Conservation (phyloP, 768 basidiomycete genomes). For the Mycena maculata region DNA sequence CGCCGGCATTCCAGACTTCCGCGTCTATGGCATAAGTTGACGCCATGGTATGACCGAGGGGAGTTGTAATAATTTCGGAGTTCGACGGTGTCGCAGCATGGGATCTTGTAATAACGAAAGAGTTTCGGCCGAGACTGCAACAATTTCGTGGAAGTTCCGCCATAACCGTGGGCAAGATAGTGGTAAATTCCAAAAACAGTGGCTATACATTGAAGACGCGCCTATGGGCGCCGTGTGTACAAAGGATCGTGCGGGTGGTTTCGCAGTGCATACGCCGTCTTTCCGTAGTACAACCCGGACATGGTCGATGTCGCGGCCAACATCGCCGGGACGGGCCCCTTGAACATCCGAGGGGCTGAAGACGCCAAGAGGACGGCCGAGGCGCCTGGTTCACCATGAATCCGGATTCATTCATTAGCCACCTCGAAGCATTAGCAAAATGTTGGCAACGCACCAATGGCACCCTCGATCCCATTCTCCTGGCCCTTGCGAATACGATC, state of each 20-base stretch:
- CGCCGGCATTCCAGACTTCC: too few relatives aligned
- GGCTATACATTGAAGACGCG: neutral
- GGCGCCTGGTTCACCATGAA: constrained; percentile 70
- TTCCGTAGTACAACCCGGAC: constrained; percentile 77
- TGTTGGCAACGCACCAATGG: constrained; percentile 67
- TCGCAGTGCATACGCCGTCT: constrained; percentile 58
- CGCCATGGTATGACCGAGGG: too few relatives aligned
- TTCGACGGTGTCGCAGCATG: too few relatives aligned
- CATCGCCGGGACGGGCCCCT: constrained; percentile 78
- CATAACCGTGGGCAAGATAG: too few relatives aligned
- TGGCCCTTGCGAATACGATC: constrained; percentile 79
- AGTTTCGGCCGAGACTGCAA: too few relatives aligned
- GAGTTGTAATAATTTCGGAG: too few relatives aligned
- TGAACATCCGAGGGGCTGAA: constrained; percentile 75
- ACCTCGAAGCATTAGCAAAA: too few relatives aligned
- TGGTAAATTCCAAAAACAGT: neutral
- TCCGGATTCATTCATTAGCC: neutral
- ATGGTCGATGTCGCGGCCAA: constrained; percentile 71
- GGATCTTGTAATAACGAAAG: too few relatives aligned
- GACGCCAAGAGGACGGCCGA: constrained; percentile 81
- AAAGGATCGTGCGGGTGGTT: neutral
- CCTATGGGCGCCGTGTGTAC: neutral
- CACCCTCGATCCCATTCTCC: constrained; percentile 80
- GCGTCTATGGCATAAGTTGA: too few relatives aligned
- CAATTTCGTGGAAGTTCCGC: too few relatives aligned